Evolutionary conservation across 2,329 filamentous ascomycete species (phyloP).

Genomic region (Chrysoporthe deuterocubensis): DNA sequence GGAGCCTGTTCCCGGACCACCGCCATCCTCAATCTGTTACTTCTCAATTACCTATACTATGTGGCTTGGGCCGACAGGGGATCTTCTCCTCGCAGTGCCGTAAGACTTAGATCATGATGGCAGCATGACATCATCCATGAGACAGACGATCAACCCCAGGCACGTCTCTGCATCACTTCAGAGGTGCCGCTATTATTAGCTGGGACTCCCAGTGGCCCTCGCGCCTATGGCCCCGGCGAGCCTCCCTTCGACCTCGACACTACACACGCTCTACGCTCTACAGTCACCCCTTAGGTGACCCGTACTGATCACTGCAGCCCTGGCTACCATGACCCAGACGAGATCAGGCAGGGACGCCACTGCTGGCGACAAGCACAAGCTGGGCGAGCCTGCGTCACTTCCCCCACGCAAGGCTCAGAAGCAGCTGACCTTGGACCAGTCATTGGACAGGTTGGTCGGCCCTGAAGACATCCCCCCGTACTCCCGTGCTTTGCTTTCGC

Average conservation of each 20-base stretch:
- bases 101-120: background rate
- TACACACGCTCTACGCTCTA: background rate
- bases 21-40: too few species aligned
- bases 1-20: too few species aligned
- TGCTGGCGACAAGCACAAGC: constrained; percentile 26
- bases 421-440: constrained; percentile 26
- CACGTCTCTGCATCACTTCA: background rate
- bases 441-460: constrained; percentile 11
- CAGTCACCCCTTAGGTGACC: background rate
- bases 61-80: too few species aligned
- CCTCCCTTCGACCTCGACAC: background rate
- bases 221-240: too few species aligned
- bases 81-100: background rate
- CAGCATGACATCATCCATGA: constrained; percentile 2
- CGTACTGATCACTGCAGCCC: background rate
- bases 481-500: background rate
- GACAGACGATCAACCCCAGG: background rate
- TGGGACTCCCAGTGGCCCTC: too few species aligned
- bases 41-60: too few species aligned
- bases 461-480: background rate
- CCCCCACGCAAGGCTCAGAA: constrained; percentile 23
- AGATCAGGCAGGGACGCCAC: background rate
- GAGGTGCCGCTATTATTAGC: background rate
- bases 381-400: background rate
- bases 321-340: constrained; percentile 15